Conservation (phyloP, 2,329 filamentous ascomycete species). For the Albifimbria verrucaria region DNA sequence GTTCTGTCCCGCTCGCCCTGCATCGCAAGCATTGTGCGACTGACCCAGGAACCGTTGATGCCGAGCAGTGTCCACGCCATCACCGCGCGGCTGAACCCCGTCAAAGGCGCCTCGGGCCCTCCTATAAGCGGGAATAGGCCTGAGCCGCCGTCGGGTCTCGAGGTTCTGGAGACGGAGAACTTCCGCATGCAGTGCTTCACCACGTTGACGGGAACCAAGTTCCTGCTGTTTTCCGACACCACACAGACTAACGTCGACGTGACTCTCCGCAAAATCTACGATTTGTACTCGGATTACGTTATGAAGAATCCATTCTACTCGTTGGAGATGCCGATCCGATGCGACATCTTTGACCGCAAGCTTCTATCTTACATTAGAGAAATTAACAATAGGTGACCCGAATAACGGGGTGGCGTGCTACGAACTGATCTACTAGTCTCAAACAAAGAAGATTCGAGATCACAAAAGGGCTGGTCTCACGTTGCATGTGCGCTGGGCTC, state of each 20-base stretch:
- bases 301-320: slow-evolving; percentile 99
- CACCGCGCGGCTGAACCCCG: slow-evolving; percentile 59
- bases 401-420: background rate
- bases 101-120: slow-evolving; percentile 35
- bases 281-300: slow-evolving; percentile 93
- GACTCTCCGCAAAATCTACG: slow-evolving; percentile 82
- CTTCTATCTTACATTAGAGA: slow-evolving; percentile 76
- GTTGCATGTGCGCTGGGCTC: background rate
- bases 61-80: slow-evolving; percentile 67
- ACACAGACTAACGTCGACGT: slow-evolving; percentile 83
- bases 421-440: too few relatives aligned
- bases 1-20: slow-evolving; percentile 2
- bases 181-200: slow-evolving; percentile 96
- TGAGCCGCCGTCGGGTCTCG: slow-evolving; percentile 72
- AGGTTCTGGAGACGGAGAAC: slow-evolving; percentile 89
- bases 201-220: slow-evolving; percentile 92
- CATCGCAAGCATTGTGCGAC: background rate
- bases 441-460: background rate
- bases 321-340: slow-evolving; percentile 93
- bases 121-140: slow-evolving; percentile 46
- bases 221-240: slow-evolving; percentile 88
- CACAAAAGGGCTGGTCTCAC: background rate
- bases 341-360: slow-evolving; percentile 91
- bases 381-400: slow-evolving; percentile 54
- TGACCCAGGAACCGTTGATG: too few relatives aligned